phyloP scores from a whole-genome alignment of 768 basidiomycete species.

The Russula abietina region DNA sequence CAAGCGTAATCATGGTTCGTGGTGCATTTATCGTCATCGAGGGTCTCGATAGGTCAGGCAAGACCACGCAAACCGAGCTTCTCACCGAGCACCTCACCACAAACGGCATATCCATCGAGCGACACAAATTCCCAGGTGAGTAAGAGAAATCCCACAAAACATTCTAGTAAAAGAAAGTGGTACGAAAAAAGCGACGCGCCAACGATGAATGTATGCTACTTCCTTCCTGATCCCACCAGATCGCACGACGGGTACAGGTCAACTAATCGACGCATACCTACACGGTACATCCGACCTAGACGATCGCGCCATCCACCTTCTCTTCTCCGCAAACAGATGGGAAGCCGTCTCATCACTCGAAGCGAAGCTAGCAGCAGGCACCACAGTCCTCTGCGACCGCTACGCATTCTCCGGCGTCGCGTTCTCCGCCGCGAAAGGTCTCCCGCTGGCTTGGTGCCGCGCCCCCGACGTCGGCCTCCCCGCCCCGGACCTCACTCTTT shows the following conservation, averaged over 20 bases:
- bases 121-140: conserved; percentile 88
- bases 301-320: conserved; percentile 84
- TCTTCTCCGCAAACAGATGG: conserved; percentile 98
- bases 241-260: conserved; percentile 83
- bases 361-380: conserved; percentile 52
- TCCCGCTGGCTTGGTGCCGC: conserved; percentile 79
- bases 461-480: conserved; percentile 85
- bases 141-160: too few species aligned
- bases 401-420: conserved; percentile 97
- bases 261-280: conserved; percentile 91
- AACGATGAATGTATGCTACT: too few species aligned
- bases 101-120: conserved; percentile 42
- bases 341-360: conserved; percentile 81
- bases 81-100: conserved; percentile 51
- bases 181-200: not conserved
- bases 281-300: conserved; percentile 80
- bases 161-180: too few species aligned
- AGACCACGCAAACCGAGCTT: conserved; percentile 75
- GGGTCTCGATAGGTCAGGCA: conserved; percentile 93
- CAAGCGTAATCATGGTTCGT: conserved; percentile 31
- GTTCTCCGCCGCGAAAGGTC: conserved; percentile 66
- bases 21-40: conserved; percentile 91
- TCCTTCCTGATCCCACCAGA: conserved; percentile 42
- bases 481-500: conserved; percentile 80
- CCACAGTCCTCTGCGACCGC: conserved; percentile 79